Conservation (phyloP, 2,329 filamentous ascomycete species). For the Neonectria hederae region DNA sequence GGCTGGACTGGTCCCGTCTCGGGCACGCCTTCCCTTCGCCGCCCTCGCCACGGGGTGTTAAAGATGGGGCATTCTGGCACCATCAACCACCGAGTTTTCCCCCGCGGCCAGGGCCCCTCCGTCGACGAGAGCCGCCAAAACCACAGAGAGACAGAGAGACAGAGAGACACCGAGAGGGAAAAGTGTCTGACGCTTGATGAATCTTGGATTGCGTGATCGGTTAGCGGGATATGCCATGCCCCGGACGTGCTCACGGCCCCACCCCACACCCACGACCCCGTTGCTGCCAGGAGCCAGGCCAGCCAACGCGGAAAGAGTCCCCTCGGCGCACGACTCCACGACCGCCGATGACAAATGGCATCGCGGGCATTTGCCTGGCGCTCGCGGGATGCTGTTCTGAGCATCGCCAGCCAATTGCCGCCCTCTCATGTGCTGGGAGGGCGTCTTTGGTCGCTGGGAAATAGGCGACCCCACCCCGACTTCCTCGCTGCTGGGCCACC, state of each 20-base stretch:
- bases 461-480: conserved; percentile 40
- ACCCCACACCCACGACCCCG: conserved; percentile 15
- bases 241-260: conserved; percentile 40
- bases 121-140: neutral
- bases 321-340: conserved; percentile 34
- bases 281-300: neutral
- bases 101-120: conserved; percentile 29
- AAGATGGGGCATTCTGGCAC: conserved; percentile 13
- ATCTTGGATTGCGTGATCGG: conserved; percentile 47
- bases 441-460: neutral
- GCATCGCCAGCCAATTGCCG: conserved; percentile 30
- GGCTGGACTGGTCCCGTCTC: conserved; percentile 22
- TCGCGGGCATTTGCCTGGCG: conserved; percentile 36
- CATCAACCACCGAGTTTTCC: conserved; percentile 39
- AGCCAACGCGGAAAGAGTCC: conserved; percentile 4
- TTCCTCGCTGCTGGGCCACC: conserved; percentile 43
- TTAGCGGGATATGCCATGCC: conserved; percentile 44
- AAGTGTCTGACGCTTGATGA: conserved; percentile 40
- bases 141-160: conserved; percentile 12
- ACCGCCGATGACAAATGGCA: conserved; percentile 41
- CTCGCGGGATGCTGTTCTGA: conserved; percentile 9
- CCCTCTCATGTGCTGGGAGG: conserved; percentile 15
- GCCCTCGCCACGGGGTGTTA: conserved; percentile 10
- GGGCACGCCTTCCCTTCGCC: conserved; percentile 15
- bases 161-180: conserved; percentile 21